phyloP scores from a whole-genome alignment of 2,329 filamentous ascomycete species.

The Botrytis pseudocinerea region DNA sequence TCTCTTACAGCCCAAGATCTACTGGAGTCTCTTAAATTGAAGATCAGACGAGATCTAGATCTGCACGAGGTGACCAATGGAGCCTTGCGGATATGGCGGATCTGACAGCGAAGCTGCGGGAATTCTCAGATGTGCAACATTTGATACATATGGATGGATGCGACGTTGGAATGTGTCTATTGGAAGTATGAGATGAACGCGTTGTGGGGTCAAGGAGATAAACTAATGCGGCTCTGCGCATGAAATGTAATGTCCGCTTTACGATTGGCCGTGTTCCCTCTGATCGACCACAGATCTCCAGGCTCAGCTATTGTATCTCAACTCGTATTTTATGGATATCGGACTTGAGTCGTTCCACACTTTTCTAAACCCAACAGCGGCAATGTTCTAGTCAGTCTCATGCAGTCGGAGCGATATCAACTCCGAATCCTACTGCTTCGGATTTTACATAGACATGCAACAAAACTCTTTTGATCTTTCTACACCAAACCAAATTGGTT shows the following conservation, averaged over 20 bases:
- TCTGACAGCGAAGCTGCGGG: background rate
- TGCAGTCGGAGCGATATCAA: background rate
- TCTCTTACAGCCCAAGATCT: background rate
- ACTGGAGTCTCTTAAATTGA: background rate
- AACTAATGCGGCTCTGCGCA: background rate
- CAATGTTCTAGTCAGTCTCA: background rate
- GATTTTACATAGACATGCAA: background rate
- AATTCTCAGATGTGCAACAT: background rate
- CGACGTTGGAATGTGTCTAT: background rate
- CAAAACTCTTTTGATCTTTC: background rate
- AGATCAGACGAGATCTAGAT: background rate
- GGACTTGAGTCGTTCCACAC: background rate
- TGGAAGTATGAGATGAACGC: background rate
- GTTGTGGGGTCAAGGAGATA: background rate
- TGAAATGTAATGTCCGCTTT: background rate
- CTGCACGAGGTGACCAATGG: background rate
- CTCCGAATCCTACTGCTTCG: background rate
- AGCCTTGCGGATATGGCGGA: background rate
- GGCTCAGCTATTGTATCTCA: background rate
- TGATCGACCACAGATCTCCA: background rate
- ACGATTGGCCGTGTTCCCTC: background rate
- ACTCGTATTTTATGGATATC: background rate
- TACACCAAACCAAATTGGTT: background rate
- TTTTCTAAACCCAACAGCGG: background rate
- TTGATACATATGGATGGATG: background rate